A percentile compares a stretch with the other conserved stretches of the same genome.
Conservation (phyloP, 1,284 basidiomycete species). For the Entoloma clypeatum region DNA sequence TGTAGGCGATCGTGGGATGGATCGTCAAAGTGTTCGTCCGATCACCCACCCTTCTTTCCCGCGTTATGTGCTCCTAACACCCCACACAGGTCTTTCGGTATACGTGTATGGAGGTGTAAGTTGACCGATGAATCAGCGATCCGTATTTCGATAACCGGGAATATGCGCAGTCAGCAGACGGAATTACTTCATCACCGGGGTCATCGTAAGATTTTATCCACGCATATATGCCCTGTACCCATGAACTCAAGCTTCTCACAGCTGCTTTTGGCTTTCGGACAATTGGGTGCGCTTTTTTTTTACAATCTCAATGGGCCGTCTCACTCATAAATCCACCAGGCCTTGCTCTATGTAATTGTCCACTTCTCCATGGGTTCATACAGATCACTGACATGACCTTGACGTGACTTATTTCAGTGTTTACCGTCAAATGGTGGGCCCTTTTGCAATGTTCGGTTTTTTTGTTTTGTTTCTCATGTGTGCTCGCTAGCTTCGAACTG, state of each 20-base stretch:
- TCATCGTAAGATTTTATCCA: slow-evolving; percentile 53
- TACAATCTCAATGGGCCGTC: background rate
- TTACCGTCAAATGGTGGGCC: slow-evolving; percentile 47
- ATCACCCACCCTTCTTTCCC: slow-evolving; percentile 1
- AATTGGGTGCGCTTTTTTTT: slow-evolving; percentile 38
- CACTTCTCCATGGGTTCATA: background rate
- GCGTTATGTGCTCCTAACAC: slow-evolving; percentile 6
- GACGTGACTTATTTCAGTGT: slow-evolving; percentile 25
- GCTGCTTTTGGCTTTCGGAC: slow-evolving; percentile 44
- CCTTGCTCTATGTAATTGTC: slow-evolving; percentile 32
- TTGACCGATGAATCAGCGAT: slow-evolving; percentile 1
- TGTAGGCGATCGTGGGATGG: slow-evolving; percentile 51
- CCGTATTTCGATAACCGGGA: background rate
- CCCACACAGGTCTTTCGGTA: slow-evolving; percentile 48
- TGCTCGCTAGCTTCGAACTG: slow-evolving; percentile 30
- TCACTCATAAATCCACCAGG: slow-evolving; percentile 18
- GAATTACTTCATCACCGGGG: slow-evolving; percentile 49
- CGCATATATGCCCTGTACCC: slow-evolving; percentile 3
- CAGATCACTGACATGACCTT: slow-evolving; percentile 6
- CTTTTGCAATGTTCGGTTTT: background rate
- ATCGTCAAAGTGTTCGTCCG: slow-evolving; percentile 57
- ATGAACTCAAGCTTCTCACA: slow-evolving; percentile 21
- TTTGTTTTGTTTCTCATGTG: background rate
- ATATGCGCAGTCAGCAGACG: slow-evolving; percentile 50
- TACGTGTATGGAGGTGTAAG: slow-evolving; percentile 71